Evolutionary conservation across 2,329 filamentous ascomycete species (phyloP), one percentile per base, ranked within the genome.

Genomic region (Pochonia chlamydosporia): DNA sequence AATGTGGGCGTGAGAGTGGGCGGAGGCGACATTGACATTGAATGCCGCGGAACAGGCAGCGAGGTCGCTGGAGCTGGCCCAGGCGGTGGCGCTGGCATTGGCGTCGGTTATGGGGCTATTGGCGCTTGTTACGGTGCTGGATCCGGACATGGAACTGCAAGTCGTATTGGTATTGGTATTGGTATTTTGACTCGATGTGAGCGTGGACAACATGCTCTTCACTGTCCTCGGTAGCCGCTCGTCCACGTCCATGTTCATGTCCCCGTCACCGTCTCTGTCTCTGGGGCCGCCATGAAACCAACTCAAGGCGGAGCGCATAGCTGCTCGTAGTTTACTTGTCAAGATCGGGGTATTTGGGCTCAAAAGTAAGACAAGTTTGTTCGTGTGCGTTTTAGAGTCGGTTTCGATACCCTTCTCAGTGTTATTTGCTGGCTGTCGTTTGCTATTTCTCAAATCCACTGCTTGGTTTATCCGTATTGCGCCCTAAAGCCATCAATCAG

Each of bases 211-310:
- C 4, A 11, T 21, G 33, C 5, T 8, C 31, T 8, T 8, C 14
- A 14, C 31, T 5, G 31, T 4, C 14, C 33, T 16, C 33, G 14
- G 33, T 16, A 18, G 33, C 33, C 33, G 33, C 33, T 13, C 13
- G 26, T 28, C 26, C 26, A 7, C 13, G 26, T 7, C 44, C 30
- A 26, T 28, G 26, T 28, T 13, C 26, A 7, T 28, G 42, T 42
- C 36, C 46, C 35, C 44, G 21, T 42, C 42, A 20, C 47, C 45
- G 42, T 42, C 37, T 42, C 50, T 49, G 54, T 59, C 54, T 47
- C 57, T 52, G 49, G 54, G 45, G 53, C 53, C n/a, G n/a, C n/a
- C 59, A 52, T 62, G 59, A 50, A 61, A 57, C 62, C 60, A 60
- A 44, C 44, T 55, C 52, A 59, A 43, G 42, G 55, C 49, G 49